Evolutionary conservation across 768 basidiomycete species (phyloP).

Genomic region (Pleurotus citrinopileatus): DNA sequence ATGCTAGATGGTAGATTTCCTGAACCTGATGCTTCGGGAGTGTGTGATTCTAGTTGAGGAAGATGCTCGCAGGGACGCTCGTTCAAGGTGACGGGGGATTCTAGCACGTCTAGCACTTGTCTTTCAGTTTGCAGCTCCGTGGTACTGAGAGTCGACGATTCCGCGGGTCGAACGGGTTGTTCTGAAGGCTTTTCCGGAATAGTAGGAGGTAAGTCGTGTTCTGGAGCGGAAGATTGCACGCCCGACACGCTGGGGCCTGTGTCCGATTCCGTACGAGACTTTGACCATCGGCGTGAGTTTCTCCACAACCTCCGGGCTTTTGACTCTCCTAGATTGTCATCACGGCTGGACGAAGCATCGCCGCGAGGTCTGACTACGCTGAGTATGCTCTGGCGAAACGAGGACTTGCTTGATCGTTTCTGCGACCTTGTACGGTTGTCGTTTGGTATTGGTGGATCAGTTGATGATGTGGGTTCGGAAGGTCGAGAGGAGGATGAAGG

Average conservation of each 20-base stretch:
- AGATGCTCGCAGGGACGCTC: too few species aligned
- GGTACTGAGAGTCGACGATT: slow-evolving; percentile 3
- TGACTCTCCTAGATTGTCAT: neutral
- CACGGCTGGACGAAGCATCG: neutral
- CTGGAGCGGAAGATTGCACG: neutral
- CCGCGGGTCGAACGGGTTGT: slow-evolving; percentile 1
- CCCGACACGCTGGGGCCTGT: slow-evolving; percentile 5
- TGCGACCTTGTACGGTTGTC: neutral
- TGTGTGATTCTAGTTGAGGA: too few species aligned
- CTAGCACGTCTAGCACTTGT: neutral
- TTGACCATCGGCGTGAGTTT: slow-evolving; percentile 30
- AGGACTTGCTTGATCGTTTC: slow-evolving; percentile 18
- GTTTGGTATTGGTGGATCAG: neutral
- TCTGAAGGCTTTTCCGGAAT: slow-evolving; percentile 11
- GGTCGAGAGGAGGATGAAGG: neutral
- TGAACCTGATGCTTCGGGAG: too few species aligned
- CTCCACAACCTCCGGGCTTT: slow-evolving; percentile 19
- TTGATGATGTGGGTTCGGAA: neutral
- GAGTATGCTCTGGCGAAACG: slow-evolving; percentile 23
- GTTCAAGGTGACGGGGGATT: too few species aligned
- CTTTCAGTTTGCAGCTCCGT: slow-evolving; percentile 12
- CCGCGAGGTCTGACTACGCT: slow-evolving; percentile 12
- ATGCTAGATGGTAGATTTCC: too few species aligned
- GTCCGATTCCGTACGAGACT: slow-evolving; percentile 19
- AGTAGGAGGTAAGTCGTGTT: slow-evolving; percentile 18